Evolutionary conservation across 441 rosid genomes (phyloP).

Genomic region (Gossypium lobatum): DNA sequence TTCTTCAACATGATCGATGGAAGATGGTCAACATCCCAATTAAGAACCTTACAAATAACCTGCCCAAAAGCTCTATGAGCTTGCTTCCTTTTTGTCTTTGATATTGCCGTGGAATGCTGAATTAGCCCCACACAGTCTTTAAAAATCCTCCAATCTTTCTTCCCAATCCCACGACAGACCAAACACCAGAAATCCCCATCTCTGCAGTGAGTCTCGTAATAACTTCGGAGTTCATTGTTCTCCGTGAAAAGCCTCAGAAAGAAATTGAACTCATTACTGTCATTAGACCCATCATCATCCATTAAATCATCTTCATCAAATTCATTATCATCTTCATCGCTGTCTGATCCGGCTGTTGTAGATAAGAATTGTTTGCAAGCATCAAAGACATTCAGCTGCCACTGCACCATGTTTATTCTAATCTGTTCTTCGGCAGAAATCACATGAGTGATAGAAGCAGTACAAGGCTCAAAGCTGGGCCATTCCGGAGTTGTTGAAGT

Average conservation of each 20-base stretch:
- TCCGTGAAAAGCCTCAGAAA: conserved; percentile 39
- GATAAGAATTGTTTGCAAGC: conserved; percentile 34
- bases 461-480: conserved; percentile 25
- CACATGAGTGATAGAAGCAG: conserved; percentile 15
- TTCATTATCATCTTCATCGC: conserved; percentile 22
- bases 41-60: conserved; percentile 44
- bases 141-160: conserved; percentile 48
- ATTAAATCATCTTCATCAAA: conserved; percentile 19
- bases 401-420: conserved; percentile 24
- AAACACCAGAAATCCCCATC: conserved; percentile 47
- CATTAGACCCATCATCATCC: conserved; percentile 23
- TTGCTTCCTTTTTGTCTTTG: conserved; percentile 28
- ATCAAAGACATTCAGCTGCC: conserved; percentile 37
- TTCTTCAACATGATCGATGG: conserved; percentile 24
- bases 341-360: conserved; percentile 21
- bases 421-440: conserved; percentile 30
- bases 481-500: conserved; percentile 18
- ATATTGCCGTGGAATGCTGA: conserved; percentile 38
- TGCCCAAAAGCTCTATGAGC: conserved; percentile 51
- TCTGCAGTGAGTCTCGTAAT: conserved; percentile 35
- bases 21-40: conserved; percentile 41
- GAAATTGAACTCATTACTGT: conserved; percentile 31
- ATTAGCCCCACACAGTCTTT: conserved; percentile 43
- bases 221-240: conserved; percentile 41
- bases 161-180: conserved; percentile 47